Base-by-base conservation (phyloP, 495 filamentous ascomycete genomes). In the Antarctomyces pellizariae region DNA sequence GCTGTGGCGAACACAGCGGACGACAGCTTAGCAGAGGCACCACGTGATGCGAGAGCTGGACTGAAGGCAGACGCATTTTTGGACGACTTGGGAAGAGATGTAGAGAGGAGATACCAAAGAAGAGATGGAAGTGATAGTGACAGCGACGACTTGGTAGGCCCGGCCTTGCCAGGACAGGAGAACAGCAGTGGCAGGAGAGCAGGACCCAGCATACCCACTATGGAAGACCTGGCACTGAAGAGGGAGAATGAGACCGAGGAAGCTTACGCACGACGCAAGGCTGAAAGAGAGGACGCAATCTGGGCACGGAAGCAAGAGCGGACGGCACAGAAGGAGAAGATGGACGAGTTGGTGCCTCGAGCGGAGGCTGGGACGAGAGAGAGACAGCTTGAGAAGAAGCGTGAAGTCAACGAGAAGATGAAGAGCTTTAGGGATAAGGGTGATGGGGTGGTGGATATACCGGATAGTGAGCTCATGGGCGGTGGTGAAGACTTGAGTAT, bases 341-440 rank as follows among this genome's bases (percentile, higher is more conserved):
- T 82, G 0, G 82, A 92, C 6, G 84, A 93, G 31, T 49, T 91
- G 7, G 62, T 56, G 0, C 84, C 86, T 3, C 74, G 79, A 8
- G 78, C 84, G 0, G 80, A 84, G 25, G 50, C 84, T 0, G 82
- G 84, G 1, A 82, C 78, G 2, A 67, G 70, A 14, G 86, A 90
- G 47, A 66, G 84, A 5, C 64, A 67, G 29, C 56, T 97, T 3
- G 84, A 97, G 55, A 92, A 92, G 56, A 70, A 69, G 25, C 42
- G 45, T 21, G 59, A 56, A 31, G 36, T 59, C 7, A 59, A 54
- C 30, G 66, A 62, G 7, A 64, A 60, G 48, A 53, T 72, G 49
- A 46, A 54, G 4, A 49, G 47, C 11, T 77, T 72, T 35, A 49
- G 64, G 1, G 65, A 75, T 6, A 58, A 53, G 37, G 62, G 56